Evolutionary conservation across 768 basidiomycete species (phyloP), one percentile per base, ranked within the genome.

Genomic region (Tricholomella constricta): DNA sequence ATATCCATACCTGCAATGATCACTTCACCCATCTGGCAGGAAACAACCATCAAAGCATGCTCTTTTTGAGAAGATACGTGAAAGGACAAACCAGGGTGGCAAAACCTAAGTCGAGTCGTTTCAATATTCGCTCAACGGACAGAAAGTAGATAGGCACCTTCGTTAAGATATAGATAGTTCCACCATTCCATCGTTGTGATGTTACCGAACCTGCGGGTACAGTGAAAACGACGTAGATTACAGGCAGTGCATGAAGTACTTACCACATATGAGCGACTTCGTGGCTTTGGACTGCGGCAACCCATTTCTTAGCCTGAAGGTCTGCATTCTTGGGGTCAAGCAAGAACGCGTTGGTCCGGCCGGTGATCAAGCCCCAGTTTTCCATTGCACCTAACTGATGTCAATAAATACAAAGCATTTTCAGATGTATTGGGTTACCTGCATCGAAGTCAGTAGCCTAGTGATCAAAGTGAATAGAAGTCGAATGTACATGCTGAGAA

Each of bases 151-250:
- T 15, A 51, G 70, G 29, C 46, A 82, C 84, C 87, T 80, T 91
- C 89, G 57, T 89, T 91, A 52, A 91, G 71, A 68, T 89, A 90
- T 43, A 92, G 77, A 67, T 89, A 86, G 56, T 89, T 84, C 90
- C 91, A 94, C 91, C 91, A 93, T 62, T 83, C 83, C 93, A 95
- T 94, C 0, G 93, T 96, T 6, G 91, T 88, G 61, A 97, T 89
- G 65, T 96, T 87, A 22, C 94, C 94, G 61, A 95, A 96, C 91
- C 91, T 77, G 57, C 25, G 48, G 15, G n/a, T 11, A 14, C 19
- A 10, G 11, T 52, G 44, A 35, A 11, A 29, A 20, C 5, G 19
- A 22, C 1, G 4, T 20, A 15, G 2, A 22, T 32, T n/a, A n/a
- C n/a, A n/a, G n/a, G 44, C 15, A 40, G 5, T 8, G 15, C 12